Evolutionary conservation across 1,139 yeast species (phyloP), one percentile per base, ranked within the genome.

Genomic region (Hanseniaspora uvarum): DNA sequence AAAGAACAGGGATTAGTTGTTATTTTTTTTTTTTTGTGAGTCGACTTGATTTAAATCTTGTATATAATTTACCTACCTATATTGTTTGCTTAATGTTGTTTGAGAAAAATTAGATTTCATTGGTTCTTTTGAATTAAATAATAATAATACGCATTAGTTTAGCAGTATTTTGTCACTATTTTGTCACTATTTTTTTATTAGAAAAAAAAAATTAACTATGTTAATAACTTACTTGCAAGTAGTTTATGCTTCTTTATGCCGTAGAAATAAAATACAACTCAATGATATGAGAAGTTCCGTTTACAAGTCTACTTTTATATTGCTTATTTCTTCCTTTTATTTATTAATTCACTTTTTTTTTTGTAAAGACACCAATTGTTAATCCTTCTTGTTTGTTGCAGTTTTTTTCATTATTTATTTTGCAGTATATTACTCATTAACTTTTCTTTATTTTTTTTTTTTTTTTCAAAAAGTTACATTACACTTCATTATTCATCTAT

Each of bases 401-500:
- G n/a, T n/a, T n/a, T n/a, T n/a, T n/a, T n/a, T n/a, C n/a, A n/a
- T n/a, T n/a, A n/a, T n/a, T n/a, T n/a, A n/a, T n/a, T n/a, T n/a
- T n/a, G n/a, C n/a, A n/a, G n/a, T n/a, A n/a, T n/a, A n/a, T n/a
- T n/a, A n/a, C n/a, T n/a, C n/a, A n/a, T n/a, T n/a, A 8, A 16
- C 16, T 14, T 41, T 5, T 24, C 16, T 7, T 41, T n/a, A 11
- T 24, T 18, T 21, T 28, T 43, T n/a, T 28, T 26, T 16, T 39
- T 16, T 16, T 8, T 16, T 16, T 43, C 16, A 39, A 44, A 36
- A 55, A 31, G n/a, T n/a, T 4, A 24, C 8, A 26, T 26, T 26
- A 26, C 28, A 26, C n/a, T 21, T 8, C 38, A 44, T 61, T 33
- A 4, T 18, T 12, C 33, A 36, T 43, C 69, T 68, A 87, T 70